Percentiles rank a stretch among this genome's conserved stretches.
Evolutionary conservation across 192 early-diverging fungal species (phyloP).

Genomic region (Coemansia sp.): DNA sequence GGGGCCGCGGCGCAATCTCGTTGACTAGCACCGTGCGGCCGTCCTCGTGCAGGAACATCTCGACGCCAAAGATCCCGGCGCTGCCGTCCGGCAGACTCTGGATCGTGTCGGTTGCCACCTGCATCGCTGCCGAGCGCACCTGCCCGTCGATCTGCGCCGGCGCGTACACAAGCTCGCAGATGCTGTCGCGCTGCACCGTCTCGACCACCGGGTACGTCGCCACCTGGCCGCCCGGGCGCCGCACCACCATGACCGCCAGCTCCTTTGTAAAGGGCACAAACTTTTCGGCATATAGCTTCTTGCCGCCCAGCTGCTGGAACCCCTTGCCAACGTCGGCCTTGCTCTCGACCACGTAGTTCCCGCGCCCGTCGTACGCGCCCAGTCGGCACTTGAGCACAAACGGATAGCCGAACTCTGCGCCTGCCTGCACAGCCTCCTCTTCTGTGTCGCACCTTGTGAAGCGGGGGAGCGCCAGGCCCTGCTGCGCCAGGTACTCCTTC

Average conservation of each 20-base stretch:
- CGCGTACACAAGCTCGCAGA: constrained; percentile 92
- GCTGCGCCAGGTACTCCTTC: constrained; percentile 67
- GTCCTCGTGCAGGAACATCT: constrained; percentile 91
- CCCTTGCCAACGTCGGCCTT: constrained; percentile 57
- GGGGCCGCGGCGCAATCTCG: constrained; percentile 97
- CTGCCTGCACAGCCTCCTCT: constrained; percentile 46
- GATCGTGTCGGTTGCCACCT: constrained; percentile 82
- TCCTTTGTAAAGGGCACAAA: constrained; percentile 91
- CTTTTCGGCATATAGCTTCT: constrained; percentile 87
- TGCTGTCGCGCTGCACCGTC: constrained; percentile 94
- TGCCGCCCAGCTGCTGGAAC: constrained; percentile 38
- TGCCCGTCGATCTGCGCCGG: constrained; percentile 92
- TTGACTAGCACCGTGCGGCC: constrained; percentile 80
- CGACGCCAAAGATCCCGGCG: constrained; percentile 94
- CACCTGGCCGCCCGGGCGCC: constrained; percentile 54
- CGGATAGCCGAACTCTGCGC: constrained; percentile 76
- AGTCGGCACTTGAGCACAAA: constrained; percentile 94
- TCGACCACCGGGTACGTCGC: constrained; percentile 91
- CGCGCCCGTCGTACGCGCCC: constrained; percentile 92
- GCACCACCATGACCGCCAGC: constrained; percentile 96
- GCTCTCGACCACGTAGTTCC: constrained; percentile 83
- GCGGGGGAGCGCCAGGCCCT: constrained; percentile 63
- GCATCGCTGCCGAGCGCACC: constrained; percentile 62
- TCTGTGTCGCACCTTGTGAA: constrained; percentile 50
- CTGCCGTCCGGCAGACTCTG: constrained; percentile 61